A percentile compares a stretch with the other conserved stretches of the same genome.
phyloP scores from a whole-genome alignment of 129 eudicot genomes.

The Flaveria sonorensis region DNA sequence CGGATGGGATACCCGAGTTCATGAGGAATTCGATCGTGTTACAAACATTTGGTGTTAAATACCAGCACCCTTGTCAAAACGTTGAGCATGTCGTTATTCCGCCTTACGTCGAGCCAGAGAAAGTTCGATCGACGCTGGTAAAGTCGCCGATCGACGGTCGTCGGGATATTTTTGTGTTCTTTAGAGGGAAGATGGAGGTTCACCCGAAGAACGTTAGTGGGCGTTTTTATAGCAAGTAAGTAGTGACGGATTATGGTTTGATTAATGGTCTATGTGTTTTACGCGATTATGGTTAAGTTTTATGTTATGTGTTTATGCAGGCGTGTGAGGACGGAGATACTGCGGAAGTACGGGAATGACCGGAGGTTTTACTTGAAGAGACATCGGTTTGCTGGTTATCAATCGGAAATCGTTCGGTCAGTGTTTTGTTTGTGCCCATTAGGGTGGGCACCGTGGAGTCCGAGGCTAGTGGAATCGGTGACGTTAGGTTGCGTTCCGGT shows the following conservation, averaged over 20 bases:
- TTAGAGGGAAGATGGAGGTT: constrained; percentile 93
- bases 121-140: constrained; percentile 55
- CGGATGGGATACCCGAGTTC: constrained; percentile 76
- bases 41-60: constrained; percentile 90
- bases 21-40: constrained; percentile 70
- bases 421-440: constrained; percentile 81
- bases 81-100: constrained; percentile 74
- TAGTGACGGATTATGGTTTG: neutral
- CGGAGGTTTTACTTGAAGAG: constrained; percentile 66
- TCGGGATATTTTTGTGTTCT: constrained; percentile 84
- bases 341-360: constrained; percentile 64
- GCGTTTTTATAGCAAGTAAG: constrained; percentile 90
- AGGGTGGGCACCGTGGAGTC: constrained; percentile 99
- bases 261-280: neutral
- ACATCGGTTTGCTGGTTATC: constrained; percentile 75
- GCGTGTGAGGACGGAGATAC: constrained; percentile 71
- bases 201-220: constrained; percentile 93
- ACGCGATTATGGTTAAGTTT: neutral
- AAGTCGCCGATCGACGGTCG: constrained; percentile 59
- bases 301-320: constrained; percentile 27
- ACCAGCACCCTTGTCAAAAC: constrained; percentile 77
- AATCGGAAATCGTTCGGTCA: constrained; percentile 73
- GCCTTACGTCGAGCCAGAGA: constrained; percentile 72
- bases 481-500: constrained; percentile 93
- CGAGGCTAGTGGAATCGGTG: constrained; percentile 81